These are phyloP conservation scores for Leishmania turanica DNA, from an alignment of 208 protist genomes.

Conservation along the genomic window DNA sequence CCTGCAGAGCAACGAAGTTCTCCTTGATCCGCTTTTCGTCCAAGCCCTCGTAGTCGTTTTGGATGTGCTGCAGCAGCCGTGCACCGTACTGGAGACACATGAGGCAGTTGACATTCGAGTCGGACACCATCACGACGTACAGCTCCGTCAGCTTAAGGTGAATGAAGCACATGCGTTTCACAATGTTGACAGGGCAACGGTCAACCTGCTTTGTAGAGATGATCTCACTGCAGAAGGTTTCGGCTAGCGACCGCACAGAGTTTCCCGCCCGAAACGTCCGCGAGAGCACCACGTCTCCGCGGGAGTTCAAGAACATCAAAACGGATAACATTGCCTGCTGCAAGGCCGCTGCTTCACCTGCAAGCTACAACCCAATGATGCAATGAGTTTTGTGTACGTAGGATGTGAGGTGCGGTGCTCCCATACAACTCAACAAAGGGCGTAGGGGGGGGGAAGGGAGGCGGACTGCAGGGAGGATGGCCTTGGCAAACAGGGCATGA, in stretches of 20 bases:
- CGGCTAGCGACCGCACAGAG: constrained; percentile 72
- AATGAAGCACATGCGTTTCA: constrained; percentile 90
- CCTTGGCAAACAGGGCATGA: neutral
- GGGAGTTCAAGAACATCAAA: constrained; percentile 89
- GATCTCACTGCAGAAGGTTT: constrained; percentile 91
- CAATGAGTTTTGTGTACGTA: neutral
- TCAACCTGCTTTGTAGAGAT: constrained; percentile 69
- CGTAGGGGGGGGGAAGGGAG: neutral
- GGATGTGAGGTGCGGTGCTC: neutral
- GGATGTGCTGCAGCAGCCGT: constrained; percentile 87
- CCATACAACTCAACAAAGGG: neutral
- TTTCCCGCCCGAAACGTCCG: constrained; percentile 81
- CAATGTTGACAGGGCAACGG: constrained; percentile 89
- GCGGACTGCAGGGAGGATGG: neutral
- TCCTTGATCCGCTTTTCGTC: constrained; percentile 94
- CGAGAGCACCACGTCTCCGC: constrained; percentile 89
- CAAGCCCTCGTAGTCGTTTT: constrained; percentile 93
- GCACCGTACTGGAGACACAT: constrained; percentile 81
- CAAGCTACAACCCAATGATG: neutral
- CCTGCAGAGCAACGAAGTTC: constrained; percentile 97
- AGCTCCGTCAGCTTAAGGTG: constrained; percentile 92
- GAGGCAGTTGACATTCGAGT: constrained; percentile 94
- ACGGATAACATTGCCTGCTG: constrained; percentile 66
- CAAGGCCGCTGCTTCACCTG: neutral
- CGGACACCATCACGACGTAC: constrained; percentile 93